phyloP scores from a whole-genome alignment of 352 stramenopile species.

The Globisporangium canariense region DNA sequence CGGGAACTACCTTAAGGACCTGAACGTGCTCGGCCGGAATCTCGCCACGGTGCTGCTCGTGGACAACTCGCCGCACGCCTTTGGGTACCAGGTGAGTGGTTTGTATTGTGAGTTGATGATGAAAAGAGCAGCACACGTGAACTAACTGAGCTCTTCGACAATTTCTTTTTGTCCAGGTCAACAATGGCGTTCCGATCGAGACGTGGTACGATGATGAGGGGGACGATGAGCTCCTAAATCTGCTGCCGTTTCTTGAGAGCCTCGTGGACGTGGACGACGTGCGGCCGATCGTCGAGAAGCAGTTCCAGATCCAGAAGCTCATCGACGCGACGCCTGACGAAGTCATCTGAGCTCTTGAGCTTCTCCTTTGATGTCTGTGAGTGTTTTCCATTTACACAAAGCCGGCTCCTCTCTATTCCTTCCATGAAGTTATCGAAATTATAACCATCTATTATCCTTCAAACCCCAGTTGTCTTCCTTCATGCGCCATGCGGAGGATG shows the following conservation, averaged over 20 bases:
- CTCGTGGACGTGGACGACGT: constrained; percentile 89
- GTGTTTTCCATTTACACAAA: neutral
- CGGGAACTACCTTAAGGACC: constrained; percentile 98
- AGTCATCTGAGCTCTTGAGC: constrained; percentile 23
- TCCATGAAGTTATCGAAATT: neutral
- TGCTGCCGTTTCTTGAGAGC: constrained; percentile 93
- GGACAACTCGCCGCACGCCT: constrained; percentile 98
- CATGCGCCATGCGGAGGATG: too few relatives aligned
- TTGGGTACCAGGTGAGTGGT: constrained; percentile 91
- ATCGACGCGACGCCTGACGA: constrained; percentile 77
- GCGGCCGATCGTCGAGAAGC: constrained; percentile 80
- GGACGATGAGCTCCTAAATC: constrained; percentile 96
- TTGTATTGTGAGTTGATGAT: neutral
- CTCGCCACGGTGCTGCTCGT: constrained; percentile 92
- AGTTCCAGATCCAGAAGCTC: constrained; percentile 91
- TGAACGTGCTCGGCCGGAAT: constrained; percentile 95
- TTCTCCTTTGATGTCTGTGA: constrained; percentile 4
- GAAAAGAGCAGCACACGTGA: neutral
- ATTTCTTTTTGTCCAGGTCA: constrained; percentile 42
- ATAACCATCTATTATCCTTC: too few relatives aligned
- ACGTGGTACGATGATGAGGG: constrained; percentile 97
- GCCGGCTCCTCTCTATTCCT: neutral
- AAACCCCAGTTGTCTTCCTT: too few relatives aligned
- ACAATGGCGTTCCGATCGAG: constrained; percentile 98
- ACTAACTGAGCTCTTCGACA: neutral